A percentile compares a stretch with the other conserved stretches of the same genome.
phyloP scores from a whole-genome alignment of 805 yeast genomes.

The Vanderwaltozyma polyspora region DNA sequence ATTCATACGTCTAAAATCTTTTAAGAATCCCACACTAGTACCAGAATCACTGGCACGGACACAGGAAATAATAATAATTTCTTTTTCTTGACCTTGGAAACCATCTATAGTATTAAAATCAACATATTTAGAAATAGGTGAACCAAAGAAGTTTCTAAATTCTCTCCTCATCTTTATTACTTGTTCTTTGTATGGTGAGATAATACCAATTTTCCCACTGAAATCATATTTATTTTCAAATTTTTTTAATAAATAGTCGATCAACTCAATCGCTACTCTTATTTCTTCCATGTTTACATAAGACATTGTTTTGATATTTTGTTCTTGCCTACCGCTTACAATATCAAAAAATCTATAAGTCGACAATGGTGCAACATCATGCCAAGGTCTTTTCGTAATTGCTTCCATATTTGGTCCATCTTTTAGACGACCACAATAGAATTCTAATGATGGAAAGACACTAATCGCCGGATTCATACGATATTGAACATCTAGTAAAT shows the following conservation, averaged over 20 bases:
- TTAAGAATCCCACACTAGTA: conserved; percentile 85
- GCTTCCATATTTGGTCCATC: conserved; percentile 71
- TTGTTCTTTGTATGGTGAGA: conserved; percentile 93
- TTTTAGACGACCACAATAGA: conserved; percentile 42
- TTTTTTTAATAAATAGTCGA: conserved; percentile 38
- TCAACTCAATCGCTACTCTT: conserved; percentile 55
- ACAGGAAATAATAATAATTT: conserved; percentile 72
- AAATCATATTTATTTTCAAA: conserved; percentile 40
- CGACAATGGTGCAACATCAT: conserved; percentile 38
- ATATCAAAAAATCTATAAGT: conserved; percentile 78
- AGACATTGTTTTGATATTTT: conserved; percentile 56
- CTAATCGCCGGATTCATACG: conserved; percentile 85
- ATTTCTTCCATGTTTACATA: conserved; percentile 65
- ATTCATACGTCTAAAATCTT: conserved; percentile 90
- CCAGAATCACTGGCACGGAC: conserved; percentile 65
- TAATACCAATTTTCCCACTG: conserved; percentile 71
- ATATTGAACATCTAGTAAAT: conserved; percentile 80
- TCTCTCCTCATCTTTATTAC: conserved; percentile 43
- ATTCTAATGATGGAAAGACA: conserved; percentile 43
- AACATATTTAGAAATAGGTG: conserved; percentile 47
- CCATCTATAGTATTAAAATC: conserved; percentile 96
- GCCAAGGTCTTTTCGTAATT: conserved; percentile 67
- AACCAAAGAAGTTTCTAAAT: conserved; percentile 55
- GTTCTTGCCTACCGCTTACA: conserved; percentile 51
- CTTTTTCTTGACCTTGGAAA: conserved; percentile 54